These are phyloP conservation scores for Lachancea mirantina DNA, from an alignment of 805 yeast species.

Conservation along the genomic window DNA sequence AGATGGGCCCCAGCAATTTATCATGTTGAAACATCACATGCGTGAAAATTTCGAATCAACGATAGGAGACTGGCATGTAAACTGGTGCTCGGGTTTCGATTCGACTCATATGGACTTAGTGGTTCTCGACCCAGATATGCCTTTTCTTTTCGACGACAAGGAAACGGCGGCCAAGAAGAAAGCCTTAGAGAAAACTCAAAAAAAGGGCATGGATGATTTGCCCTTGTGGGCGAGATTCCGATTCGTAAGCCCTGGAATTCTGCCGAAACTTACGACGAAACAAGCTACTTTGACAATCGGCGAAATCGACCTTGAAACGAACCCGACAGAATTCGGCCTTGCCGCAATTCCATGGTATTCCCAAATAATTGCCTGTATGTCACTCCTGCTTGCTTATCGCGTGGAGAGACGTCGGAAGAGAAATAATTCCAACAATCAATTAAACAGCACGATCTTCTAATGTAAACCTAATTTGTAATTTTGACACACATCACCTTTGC, in stretches of 20 bases:
- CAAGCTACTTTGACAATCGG: constrained; percentile 4
- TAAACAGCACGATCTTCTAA: no score
- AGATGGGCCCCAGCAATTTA: constrained; percentile 1
- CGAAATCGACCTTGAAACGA: constrained; percentile 5
- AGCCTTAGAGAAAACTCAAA: no score
- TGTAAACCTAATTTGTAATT: no score
- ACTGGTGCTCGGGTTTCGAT: constrained; percentile 1
- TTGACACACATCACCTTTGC: neutral
- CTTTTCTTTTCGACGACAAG: constrained; percentile 2
- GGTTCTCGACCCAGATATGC: neutral
- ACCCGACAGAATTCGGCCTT: constrained; percentile 6
- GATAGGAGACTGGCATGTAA: constrained; percentile 7
- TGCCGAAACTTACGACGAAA: constrained; percentile 3
- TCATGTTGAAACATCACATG: constrained; percentile 1
- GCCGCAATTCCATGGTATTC: constrained; percentile 8
- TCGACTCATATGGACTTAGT: constrained; percentile 2
- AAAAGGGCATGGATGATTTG: no score
- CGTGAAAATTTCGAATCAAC: constrained; percentile 1
- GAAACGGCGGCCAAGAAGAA: constrained; percentile 3
- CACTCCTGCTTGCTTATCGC: no score
- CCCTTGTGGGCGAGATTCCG: constrained; percentile 5
- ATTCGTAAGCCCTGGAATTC: neutral
- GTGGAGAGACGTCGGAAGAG: no score
- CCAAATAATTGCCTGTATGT: constrained; percentile 8
- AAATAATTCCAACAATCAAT: no score